Evolutionary conservation across 331 rosid species (phyloP).

Genomic region (Pyrus hybrid): DNA sequence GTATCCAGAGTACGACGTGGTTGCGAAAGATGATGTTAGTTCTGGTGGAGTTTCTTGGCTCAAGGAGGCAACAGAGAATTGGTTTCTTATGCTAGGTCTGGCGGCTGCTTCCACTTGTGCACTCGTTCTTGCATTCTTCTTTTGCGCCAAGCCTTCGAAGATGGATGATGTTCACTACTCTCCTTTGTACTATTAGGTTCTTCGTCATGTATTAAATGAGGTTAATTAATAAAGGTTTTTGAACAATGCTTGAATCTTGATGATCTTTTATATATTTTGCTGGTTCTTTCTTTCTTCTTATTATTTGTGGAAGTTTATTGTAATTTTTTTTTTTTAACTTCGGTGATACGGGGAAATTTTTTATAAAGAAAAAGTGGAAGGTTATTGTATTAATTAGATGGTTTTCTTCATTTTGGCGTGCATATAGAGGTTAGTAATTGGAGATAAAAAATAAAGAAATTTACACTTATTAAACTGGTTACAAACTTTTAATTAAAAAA

Average conservation of each 20-base stretch:
- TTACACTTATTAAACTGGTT: neutral
- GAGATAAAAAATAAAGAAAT: neutral
- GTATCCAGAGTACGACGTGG: neutral
- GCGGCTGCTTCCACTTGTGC: neutral
- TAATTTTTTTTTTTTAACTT: too few species aligned
- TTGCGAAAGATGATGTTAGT: neutral
- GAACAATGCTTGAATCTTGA: neutral
- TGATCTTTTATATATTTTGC: neutral
- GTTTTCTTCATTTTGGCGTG: neutral
- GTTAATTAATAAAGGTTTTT: neutral
- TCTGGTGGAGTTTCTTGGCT: neutral
- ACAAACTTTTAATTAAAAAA: too few species aligned
- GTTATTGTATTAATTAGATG: neutral
- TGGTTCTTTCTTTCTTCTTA: neutral
- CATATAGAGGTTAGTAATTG: neutral
- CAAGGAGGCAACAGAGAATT: neutral
- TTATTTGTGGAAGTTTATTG: too few species aligned
- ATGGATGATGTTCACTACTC: neutral
- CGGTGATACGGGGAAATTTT: too few species aligned
- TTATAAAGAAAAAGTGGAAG: neutral
- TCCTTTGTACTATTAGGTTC: neutral
- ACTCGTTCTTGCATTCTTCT: neutral
- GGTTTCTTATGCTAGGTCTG: neutral
- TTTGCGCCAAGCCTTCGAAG: neutral
- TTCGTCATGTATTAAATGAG: neutral